Evolutionary conservation across 1,284 basidiomycete genomes (phyloP), one percentile per base, ranked within the genome.

Genomic region (Marasmius fiardii): DNA sequence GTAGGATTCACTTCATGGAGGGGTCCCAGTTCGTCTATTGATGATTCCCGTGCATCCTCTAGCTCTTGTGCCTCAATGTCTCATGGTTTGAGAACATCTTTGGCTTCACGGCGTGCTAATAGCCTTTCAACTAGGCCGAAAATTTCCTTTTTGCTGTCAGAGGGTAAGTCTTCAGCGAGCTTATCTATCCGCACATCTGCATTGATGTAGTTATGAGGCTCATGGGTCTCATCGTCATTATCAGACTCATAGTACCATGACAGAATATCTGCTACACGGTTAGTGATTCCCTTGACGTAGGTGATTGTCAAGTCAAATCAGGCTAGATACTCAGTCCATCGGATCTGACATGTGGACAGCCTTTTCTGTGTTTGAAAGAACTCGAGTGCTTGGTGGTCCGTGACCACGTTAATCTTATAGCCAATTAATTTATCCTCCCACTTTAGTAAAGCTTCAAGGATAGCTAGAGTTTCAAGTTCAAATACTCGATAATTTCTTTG

Each of bases 371-470:
- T n/a, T 33, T 68, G 60, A 55, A 75, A 70, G 61, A 68, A 75
- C 31, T 69, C 60, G 0, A 77, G 59, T 0, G 70, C 66, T 47
- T 71, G 59, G 53, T 78, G 74, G 57, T 78, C 71, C 0, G 72
- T 75, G 0, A 73, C 60, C 0, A 77, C 60, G n/a, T 62, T 63
- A 8, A 76, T 62, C 2, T 43, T 23, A 2, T 60, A 58, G 0
- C 74, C 70, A 3, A 74, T 55, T 0, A 76, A 60, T 43, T 70
- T 70, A 45, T 72, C 72, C 45, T 74, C 69, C 71, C 70, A 74
- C 53, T 71, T 71, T 0, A 67, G 52, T 0, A 76, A 60, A 0
- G 68, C 70, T 60, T 74, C 69, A 0, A 78, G 54, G 0, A 76
- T 69, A 0, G 68, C 74, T 2, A 78, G 56, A 0, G 68, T 68